Percentiles rank a stretch among this genome's conserved stretches.
Evolutionary conservation across 257 asterid genomes (phyloP).

Genomic region (Ballota nigra): DNA sequence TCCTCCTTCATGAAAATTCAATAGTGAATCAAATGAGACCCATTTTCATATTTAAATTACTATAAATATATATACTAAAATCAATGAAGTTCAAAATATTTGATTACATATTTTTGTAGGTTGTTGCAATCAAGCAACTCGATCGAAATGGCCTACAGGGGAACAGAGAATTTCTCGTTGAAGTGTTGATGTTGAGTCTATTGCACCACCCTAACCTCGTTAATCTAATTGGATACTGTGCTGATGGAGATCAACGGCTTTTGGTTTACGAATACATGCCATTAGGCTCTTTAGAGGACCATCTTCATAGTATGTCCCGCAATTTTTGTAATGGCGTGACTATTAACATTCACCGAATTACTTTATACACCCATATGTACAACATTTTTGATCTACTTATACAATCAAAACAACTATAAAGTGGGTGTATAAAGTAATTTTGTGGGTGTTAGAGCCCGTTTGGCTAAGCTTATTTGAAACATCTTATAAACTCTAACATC

Average conservation of each 20-base stretch:
- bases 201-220: constrained; percentile 92
- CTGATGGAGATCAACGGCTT: constrained; percentile 95
- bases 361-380: no score
- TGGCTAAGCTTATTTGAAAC: no score
- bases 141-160: constrained; percentile 93
- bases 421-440: no score
- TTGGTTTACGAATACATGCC: constrained; percentile 89
- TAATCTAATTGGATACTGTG: constrained; percentile 85
- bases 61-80: background rate
- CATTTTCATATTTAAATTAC: no score
- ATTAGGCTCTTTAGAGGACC: constrained; percentile 84
- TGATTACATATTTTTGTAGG: constrained; percentile 31
- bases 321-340: background rate
- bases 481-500: no score
- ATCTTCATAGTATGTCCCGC: constrained; percentile 62
- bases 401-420: no score
- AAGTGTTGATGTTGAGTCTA: constrained; percentile 84
- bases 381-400: no score
- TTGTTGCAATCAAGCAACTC: constrained; percentile 93
- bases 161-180: constrained; percentile 84
- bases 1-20: background rate
- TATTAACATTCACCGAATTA: no score
- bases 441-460: no score
- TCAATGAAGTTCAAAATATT: background rate
- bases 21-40: background rate